Evolutionary conservation across 352 stramenopile genomes (phyloP).

Genomic region (Phytophthora quininea): DNA sequence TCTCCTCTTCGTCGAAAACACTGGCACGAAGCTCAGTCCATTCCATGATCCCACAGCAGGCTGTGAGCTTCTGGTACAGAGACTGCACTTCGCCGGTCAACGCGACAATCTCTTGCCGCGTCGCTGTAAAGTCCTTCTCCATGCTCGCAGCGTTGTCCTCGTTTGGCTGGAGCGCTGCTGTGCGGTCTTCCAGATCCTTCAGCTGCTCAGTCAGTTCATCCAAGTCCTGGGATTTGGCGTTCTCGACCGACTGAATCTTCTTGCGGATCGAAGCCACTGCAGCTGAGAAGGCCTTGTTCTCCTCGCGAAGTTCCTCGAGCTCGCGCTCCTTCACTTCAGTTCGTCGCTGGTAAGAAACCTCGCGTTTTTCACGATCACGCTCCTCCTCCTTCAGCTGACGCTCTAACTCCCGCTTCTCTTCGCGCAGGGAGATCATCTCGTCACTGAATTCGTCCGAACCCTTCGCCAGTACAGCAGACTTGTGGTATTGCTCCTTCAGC

Average conservation of each 20-base stretch:
- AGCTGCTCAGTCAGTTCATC: slow-evolving; percentile 40
- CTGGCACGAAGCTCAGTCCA: slow-evolving; percentile 58
- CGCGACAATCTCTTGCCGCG: slow-evolving; percentile 51
- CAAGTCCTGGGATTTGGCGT: slow-evolving; percentile 47
- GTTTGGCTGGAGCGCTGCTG: slow-evolving; percentile 38
- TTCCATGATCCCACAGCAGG: slow-evolving; percentile 63
- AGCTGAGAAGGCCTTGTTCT: slow-evolving; percentile 46
- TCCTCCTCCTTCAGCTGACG: slow-evolving; percentile 39
- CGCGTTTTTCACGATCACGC: slow-evolving; percentile 45
- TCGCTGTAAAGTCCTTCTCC: slow-evolving; percentile 51
- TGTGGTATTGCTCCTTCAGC: slow-evolving; percentile 58
- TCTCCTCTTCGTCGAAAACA: slow-evolving; percentile 52
- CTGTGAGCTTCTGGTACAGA: slow-evolving; percentile 58
- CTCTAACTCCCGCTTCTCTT: slow-evolving; percentile 50
- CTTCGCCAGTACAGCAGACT: slow-evolving; percentile 43
- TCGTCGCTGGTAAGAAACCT: slow-evolving; percentile 45
- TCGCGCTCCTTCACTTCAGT: slow-evolving; percentile 53
- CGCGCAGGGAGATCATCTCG: slow-evolving; percentile 45
- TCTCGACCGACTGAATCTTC: slow-evolving; percentile 54
- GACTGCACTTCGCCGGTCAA: slow-evolving; percentile 53
- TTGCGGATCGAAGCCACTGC: slow-evolving; percentile 44
- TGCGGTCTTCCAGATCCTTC: slow-evolving; percentile 46
- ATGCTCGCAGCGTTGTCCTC: slow-evolving; percentile 33
- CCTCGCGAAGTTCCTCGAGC: slow-evolving; percentile 42
- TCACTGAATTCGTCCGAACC: slow-evolving; percentile 53